A percentile compares a stretch with the other conserved stretches of the same genome.
phyloP scores from a whole-genome alignment of 495 filamentous ascomycete genomes.

The Aspergillus mulundensis region DNA sequence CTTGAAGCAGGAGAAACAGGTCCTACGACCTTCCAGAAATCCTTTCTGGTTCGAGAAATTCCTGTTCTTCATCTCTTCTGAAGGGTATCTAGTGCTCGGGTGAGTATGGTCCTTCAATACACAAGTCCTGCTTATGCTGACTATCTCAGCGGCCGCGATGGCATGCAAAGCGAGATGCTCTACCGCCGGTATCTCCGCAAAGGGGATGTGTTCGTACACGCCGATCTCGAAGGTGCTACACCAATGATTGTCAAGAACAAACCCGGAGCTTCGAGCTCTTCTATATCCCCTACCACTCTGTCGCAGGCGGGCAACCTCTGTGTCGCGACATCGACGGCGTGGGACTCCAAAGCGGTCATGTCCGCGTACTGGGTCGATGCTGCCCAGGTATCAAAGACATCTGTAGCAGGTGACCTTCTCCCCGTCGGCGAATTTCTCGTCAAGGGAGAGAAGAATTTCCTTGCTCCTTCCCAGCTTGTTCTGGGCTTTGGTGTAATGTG shows the following conservation, averaged over 20 bases:
- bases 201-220: slow-evolving; percentile 88
- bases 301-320: slow-evolving; percentile 83
- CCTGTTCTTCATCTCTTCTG: slow-evolving; percentile 88
- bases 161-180: slow-evolving; percentile 85
- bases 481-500: slow-evolving; percentile 87
- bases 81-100: slow-evolving; percentile 86
- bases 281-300: slow-evolving; percentile 86
- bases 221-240: slow-evolving; percentile 80
- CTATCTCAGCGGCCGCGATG: slow-evolving; percentile 66
- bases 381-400: slow-evolving; percentile 82
- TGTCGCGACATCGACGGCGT: slow-evolving; percentile 79
- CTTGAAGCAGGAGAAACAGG: slow-evolving; percentile 86
- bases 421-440: slow-evolving; percentile 72
- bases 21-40: slow-evolving; percentile 76
- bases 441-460: slow-evolving; percentile 79
- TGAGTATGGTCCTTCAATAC: slow-evolving; percentile 15
- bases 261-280: slow-evolving; percentile 65
- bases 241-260: slow-evolving; percentile 85
- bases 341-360: slow-evolving; percentile 96
- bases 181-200: slow-evolving; percentile 80
- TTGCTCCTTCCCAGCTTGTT: slow-evolving; percentile 83
- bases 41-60: slow-evolving; percentile 97
- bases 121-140: too few relatives aligned
- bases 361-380: slow-evolving; percentile 89
- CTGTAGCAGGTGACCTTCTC: slow-evolving; percentile 73